phyloP scores from a whole-genome alignment of 2,329 filamentous ascomycete species.

The Nakataea oryzae region DNA sequence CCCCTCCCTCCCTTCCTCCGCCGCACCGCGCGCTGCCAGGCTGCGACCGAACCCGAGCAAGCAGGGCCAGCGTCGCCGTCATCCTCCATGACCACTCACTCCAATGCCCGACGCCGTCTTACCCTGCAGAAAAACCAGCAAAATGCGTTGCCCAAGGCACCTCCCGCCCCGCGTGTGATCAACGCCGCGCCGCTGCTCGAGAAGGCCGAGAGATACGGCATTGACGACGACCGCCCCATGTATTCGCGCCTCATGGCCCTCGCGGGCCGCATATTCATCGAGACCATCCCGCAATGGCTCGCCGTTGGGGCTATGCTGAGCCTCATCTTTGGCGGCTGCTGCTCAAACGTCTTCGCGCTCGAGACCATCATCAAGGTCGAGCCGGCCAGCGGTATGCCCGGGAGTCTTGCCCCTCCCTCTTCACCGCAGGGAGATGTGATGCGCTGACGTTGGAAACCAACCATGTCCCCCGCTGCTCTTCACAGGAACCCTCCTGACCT shows the following conservation, averaged over 20 bases:
- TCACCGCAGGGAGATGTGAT: not conserved
- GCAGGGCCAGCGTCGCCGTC: constrained; percentile 5
- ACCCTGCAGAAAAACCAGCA: constrained; percentile 20
- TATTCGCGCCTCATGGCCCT: constrained; percentile 39
- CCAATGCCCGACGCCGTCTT: constrained; percentile 31
- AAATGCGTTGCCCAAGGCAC: constrained; percentile 20
- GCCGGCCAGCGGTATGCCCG: constrained; percentile 62
- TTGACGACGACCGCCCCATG: constrained; percentile 38
- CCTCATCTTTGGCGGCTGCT: constrained; percentile 77
- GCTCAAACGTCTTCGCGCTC: constrained; percentile 74
- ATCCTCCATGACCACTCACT: constrained; percentile 29
- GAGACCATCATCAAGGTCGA: constrained; percentile 94
- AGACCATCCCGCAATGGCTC: constrained; percentile 52
- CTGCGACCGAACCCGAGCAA: not conserved
- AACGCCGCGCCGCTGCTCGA: constrained; percentile 42
- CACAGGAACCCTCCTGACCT: constrained; percentile 72
- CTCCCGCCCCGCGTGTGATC: constrained; percentile 37
- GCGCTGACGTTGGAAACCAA: not conserved
- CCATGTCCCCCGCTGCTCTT: not conserved
- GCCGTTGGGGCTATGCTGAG: constrained; percentile 58
- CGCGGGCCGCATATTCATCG: constrained; percentile 41
- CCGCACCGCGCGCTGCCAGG: not conserved
- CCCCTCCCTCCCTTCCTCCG: not conserved
- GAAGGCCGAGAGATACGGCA: constrained; percentile 44
- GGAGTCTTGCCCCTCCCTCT: not conserved